Evolutionary conservation across 305 asterid species (phyloP), one percentile per base, ranked within the genome.

Genomic region (Fraxinus xanthoxyloides): DNA sequence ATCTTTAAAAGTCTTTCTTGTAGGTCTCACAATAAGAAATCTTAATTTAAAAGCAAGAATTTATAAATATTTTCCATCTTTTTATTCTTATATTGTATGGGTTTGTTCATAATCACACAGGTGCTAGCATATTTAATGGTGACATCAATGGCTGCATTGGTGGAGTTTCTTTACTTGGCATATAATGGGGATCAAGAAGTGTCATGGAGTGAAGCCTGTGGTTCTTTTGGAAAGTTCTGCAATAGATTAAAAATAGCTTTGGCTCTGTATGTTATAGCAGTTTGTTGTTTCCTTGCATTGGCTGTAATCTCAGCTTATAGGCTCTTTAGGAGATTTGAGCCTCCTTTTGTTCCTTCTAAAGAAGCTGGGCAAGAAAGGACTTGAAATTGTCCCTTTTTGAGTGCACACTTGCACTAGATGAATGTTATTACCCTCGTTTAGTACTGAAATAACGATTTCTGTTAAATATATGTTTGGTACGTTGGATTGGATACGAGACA

Each of bases 201-300:
- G 7, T 79, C 99, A 10, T 95, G 99, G 99, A 94, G 98, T 81
- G 89, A 88, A 85, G 96, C 94, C n/a, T 95, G 99, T 82, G 87
- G 19, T 77, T 86, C 98, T 19, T 95, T 86, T 77, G 94, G 93
- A 2, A 87, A 54, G 28, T 92, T 95, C 82, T 95, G 99, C 90
- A 84, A 43, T 69, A 86, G 90, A 83, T 77, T 95, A 90, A 92
- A 87, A 84, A 40, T 89, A 21, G 92, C 90, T 46, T 80, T 95
- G 85, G 87, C 59, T 59, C 89, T 95, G 5, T 94, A 92, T 79
- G 86, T 85, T 1, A 79, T 92, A 69, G 87, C 89, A 0, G 90
- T 93, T 13, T 90, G 75, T 40, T 93, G 98, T 86, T 92, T 92
- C 88, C 61, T 94, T 83, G 77, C 84, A 36, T 84, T 95, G 82